Conservation (phyloP, 371 early-diverging fungal species). For the Apophysomyces elegans region DNA sequence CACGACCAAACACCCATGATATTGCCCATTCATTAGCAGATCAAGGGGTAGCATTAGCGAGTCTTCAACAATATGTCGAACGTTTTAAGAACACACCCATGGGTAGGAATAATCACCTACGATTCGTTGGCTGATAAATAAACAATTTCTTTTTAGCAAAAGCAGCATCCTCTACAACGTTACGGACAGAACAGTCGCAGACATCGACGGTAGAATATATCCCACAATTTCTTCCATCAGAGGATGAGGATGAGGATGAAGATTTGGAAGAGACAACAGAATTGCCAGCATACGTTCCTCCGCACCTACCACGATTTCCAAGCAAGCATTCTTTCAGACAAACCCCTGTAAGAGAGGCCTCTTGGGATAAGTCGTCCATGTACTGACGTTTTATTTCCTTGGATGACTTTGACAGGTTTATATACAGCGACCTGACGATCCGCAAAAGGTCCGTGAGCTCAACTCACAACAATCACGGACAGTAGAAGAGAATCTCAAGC, state of each 20-base stretch:
- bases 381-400: background rate
- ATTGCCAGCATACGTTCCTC: constrained; percentile 53
- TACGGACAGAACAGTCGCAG: constrained; percentile 21
- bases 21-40: constrained; percentile 51
- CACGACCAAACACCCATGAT: constrained; percentile 58
- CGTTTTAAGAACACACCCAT: constrained; percentile 15
- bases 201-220: constrained; percentile 35
- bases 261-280: constrained; percentile 26
- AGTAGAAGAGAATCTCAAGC: constrained; percentile 65
- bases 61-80: constrained; percentile 41
- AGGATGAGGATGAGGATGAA: constrained; percentile 51
- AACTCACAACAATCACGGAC: constrained; percentile 67
- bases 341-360: constrained; percentile 55
- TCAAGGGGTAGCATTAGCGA: constrained; percentile 27
- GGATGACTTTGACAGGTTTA: constrained; percentile 44
- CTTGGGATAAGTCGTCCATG: background rate
- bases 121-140: background rate
- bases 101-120: constrained; percentile 33
- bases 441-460: constrained; percentile 62
- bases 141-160: background rate
- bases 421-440: constrained; percentile 62
- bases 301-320: constrained; percentile 61
- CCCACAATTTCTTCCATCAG: constrained; percentile 47
- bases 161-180: background rate
- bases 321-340: constrained; percentile 65